phyloP scores from a whole-genome alignment of 2,329 filamentous ascomycete species.

The Fusarium sp. region DNA sequence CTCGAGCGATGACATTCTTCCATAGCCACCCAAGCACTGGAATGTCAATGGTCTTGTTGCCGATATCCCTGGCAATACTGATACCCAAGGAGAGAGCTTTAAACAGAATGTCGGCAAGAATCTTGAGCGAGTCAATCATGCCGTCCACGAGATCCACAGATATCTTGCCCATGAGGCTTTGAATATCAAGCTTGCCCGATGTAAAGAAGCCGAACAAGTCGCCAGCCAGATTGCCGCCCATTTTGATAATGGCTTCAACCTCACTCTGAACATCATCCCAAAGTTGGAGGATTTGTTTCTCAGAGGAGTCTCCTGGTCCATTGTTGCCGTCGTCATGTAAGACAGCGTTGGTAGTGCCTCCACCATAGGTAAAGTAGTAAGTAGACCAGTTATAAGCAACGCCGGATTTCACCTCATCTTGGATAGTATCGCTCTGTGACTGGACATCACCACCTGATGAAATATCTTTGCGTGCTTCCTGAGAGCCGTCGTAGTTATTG shows the following conservation, averaged over 20 bases:
- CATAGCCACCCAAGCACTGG: not conserved
- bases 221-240: not conserved
- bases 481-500: not conserved
- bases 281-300: not conserved
- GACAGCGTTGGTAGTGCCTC: not conserved
- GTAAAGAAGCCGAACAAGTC: not conserved
- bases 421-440: not conserved
- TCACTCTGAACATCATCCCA: not conserved
- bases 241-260: not conserved
- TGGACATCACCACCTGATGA: not conserved
- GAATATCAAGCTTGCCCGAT: not conserved
- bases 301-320: not conserved
- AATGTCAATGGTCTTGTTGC: not conserved
- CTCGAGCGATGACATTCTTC: not conserved
- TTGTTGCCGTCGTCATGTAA: not conserved
- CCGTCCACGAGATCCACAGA: not conserved
- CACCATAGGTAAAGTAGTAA: not conserved
- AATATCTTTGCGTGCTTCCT: not conserved
- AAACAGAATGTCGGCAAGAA: not conserved
- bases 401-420: not conserved
- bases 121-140: not conserved
- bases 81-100: not conserved
- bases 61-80: not conserved
- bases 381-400: not conserved
- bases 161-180: not conserved